Evolutionary conservation across 1,284 basidiomycete species (phyloP), one percentile per base, ranked within the genome.

Genomic region (Heliocybe sulcata): DNA sequence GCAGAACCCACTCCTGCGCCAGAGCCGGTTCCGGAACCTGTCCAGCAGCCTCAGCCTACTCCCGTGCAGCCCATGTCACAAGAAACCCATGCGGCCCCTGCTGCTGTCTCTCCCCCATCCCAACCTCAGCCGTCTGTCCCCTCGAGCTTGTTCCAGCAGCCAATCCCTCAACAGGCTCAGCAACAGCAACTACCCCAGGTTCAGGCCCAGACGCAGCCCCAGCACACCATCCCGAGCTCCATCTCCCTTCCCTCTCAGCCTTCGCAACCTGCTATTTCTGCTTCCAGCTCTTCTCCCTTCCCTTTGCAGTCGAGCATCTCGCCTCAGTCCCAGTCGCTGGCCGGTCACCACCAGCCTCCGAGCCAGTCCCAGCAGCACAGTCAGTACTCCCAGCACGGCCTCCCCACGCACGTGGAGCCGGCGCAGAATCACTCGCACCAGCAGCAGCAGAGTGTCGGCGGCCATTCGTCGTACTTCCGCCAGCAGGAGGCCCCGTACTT

Each of bases 401-500:
- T 87, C 27, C 75, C 80, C 2, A 76, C 79, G 1, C 83, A 87
- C 58, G 76, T 85, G 57, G 85, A 86, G 49, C 77, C 80, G 31
- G 63, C 77, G 4, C 81, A 81, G 60, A 65, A 63, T 33, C 64
- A 73, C 27, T 22, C 20, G 53, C 59, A 62, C 31, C 71, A 68
- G n/a, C 56, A 52, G 25, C 60, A 62, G 48, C 61, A 61, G 64
- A 4, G 73, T 74, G 3, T n/a, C 3, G 45, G n/a, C 27, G 57
- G 71, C 71, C 20, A 38, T 10, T 67, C 69, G 14, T 73, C 74
- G 0, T 89, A 87, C 63, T 87, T 86, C 74, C 77, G 87, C 53
- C 84, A 84, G 63, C 76, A 76, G 6, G 83, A 87, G 31, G 67
- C 74, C 8, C 83, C 83, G 2, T 90, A 88, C 67, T 89, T 86